Conservation (phyloP, 2,329 filamentous ascomycete genomes). For the Leptographium galeiforme region DNA sequence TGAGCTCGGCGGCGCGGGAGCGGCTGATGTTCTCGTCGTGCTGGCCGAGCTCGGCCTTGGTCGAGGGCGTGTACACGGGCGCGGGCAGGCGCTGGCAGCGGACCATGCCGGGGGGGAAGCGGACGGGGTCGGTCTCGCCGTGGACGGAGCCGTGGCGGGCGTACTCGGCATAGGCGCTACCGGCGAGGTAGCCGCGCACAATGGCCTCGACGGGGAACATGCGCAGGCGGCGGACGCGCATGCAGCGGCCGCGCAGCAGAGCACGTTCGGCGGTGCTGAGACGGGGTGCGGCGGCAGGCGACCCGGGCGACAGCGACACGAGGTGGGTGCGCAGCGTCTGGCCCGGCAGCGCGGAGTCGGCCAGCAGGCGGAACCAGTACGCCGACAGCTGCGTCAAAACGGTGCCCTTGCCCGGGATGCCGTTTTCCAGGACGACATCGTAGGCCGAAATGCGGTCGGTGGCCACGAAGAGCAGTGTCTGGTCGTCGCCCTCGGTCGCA, state of each 20-base stretch:
- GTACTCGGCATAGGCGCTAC: slow-evolving; percentile 71
- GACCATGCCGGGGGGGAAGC: slow-evolving; percentile 44
- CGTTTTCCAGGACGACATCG: slow-evolving; percentile 77
- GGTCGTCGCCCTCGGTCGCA: slow-evolving; percentile 10
- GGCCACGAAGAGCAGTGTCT: slow-evolving; percentile 19
- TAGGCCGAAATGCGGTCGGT: slow-evolving; percentile 87
- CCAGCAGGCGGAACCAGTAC: slow-evolving; percentile 41
- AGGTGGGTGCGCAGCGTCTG: slow-evolving; percentile 35
- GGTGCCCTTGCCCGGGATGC: slow-evolving; percentile 39
- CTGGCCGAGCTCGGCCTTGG: slow-evolving; percentile 67
- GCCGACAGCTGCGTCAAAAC: slow-evolving; percentile 33
- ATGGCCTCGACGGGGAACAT: slow-evolving; percentile 73
- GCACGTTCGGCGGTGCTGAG: slow-evolving; percentile 30
- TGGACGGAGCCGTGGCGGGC: slow-evolving; percentile 62
- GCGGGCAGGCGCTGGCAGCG: slow-evolving; percentile 57
- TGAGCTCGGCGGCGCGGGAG: slow-evolving; percentile 47
- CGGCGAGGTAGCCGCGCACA: slow-evolving; percentile 82
- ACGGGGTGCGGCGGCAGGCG: slow-evolving; percentile 8
- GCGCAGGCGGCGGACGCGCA: slow-evolving; percentile 62
- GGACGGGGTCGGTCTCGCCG: slow-evolving; percentile 36
- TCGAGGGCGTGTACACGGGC: slow-evolving; percentile 64
- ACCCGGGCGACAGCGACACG: slow-evolving; percentile 28
- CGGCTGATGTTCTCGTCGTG: slow-evolving; percentile 80
- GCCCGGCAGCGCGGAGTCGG: slow-evolving; percentile 24
- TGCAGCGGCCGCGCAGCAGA: slow-evolving; percentile 51